These are phyloP conservation scores for Cardiospermum halicacabum DNA, from an alignment of 345 rosid species.

Conservation along the genomic window DNA sequence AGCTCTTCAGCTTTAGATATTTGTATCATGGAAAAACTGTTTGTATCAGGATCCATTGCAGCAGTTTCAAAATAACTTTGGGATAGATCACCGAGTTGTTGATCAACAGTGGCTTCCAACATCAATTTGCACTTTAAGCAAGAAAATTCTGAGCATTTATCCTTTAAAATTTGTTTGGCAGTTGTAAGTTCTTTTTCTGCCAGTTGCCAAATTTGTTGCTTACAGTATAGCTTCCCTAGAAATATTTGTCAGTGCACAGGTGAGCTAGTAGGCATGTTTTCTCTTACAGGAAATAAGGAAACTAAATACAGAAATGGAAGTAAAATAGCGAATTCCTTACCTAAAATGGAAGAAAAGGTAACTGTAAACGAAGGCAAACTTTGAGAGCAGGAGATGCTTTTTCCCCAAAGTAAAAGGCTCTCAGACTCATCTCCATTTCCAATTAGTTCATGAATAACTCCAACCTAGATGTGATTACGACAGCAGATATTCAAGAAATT, in stretches of 20 bases:
- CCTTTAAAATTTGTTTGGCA: constrained; percentile 48
- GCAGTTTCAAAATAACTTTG: constrained; percentile 31
- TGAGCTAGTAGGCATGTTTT: constrained; percentile 10
- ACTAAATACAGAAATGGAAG: constrained; percentile 6
- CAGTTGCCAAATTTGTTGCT: constrained; percentile 50
- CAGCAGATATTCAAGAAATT: constrained; percentile 5
- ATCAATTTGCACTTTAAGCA: constrained; percentile 64
- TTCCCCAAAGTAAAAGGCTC: constrained; percentile 71
- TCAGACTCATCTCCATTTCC: constrained; percentile 87
- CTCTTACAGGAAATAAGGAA: constrained; percentile 12
- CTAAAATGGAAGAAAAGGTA: constrained; percentile 73
- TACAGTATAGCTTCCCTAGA: constrained; percentile 66
- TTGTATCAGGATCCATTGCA: too few species aligned
- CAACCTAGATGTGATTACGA: constrained; percentile 47
- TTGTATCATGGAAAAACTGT: constrained; percentile 31
- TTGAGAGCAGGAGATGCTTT: constrained; percentile 55
- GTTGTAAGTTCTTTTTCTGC: constrained; percentile 63
- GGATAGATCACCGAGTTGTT: constrained; percentile 69
- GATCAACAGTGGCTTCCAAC: constrained; percentile 55
- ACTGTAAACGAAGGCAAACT: constrained; percentile 53
- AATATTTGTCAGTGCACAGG: constrained; percentile 10
- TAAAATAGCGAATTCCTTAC: constrained; percentile 30
- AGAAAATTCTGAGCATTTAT: constrained; percentile 30
- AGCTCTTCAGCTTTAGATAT: constrained; percentile 54
- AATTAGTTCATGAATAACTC: constrained; percentile 56